Percentiles rank a stretch among this genome's conserved stretches.
These are phyloP conservation scores for Pezicula carpinea DNA, from an alignment of 2,329 filamentous ascomycete species.

Conservation along the genomic window DNA sequence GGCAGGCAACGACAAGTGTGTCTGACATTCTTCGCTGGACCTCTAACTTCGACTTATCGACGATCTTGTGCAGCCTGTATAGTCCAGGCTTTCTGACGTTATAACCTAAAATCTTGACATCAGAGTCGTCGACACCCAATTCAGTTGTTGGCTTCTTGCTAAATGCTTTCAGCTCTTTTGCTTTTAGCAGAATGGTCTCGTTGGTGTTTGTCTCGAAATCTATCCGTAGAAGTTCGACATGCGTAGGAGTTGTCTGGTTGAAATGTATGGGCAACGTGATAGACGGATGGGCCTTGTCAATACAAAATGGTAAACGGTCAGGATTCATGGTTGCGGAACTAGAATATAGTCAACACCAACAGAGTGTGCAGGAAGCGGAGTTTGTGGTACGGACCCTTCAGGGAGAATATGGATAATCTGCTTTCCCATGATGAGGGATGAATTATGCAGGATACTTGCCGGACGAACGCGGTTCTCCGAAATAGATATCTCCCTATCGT, in stretches of 20 bases:
- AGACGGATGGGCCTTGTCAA: slow-evolving; percentile 58
- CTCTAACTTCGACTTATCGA: slow-evolving; percentile 92
- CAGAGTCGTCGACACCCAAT: slow-evolving; percentile 50
- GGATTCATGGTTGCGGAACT: slow-evolving; percentile 86
- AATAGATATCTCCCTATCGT: slow-evolving; percentile 88
- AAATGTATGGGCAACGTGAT: slow-evolving; percentile 79
- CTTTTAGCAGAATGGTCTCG: slow-evolving; percentile 72
- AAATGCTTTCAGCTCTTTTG: slow-evolving; percentile 66
- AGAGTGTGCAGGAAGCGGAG: neutral
- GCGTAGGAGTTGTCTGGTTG: slow-evolving; percentile 85
- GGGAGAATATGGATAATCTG: slow-evolving; percentile 97
- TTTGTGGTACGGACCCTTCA: slow-evolving; percentile 61
- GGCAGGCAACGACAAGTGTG: slow-evolving; percentile 81
- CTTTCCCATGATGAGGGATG: slow-evolving; percentile 89
- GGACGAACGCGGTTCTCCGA: slow-evolving; percentile 92
- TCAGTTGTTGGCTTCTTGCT: slow-evolving; percentile 60
- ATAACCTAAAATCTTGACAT: slow-evolving; percentile 66
- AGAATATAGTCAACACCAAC: slow-evolving; percentile 9
- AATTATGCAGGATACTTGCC: slow-evolving; percentile 81
- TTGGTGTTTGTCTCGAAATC: slow-evolving; percentile 78
- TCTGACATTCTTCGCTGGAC: slow-evolving; percentile 73
- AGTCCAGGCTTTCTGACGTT: slow-evolving; percentile 80
- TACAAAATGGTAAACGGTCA: slow-evolving; percentile 72
- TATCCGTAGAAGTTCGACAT: slow-evolving; percentile 82
- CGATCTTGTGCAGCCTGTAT: slow-evolving; percentile 77